Evolutionary conservation across 176 grass and related monocot species (phyloP).

Genomic region (Oryza glumipatula): DNA sequence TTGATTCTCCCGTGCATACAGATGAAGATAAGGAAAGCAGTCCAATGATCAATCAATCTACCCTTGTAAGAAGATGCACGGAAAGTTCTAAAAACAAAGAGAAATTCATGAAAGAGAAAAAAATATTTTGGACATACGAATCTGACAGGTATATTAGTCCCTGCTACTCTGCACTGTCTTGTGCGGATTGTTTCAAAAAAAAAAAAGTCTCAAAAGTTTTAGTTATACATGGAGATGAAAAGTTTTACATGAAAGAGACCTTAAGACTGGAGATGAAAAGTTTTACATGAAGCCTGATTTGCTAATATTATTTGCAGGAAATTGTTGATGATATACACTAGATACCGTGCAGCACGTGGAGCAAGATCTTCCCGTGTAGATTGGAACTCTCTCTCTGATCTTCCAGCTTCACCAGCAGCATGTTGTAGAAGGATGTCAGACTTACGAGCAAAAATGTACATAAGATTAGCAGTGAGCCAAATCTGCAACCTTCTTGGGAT

Average conservation of each 20-base stretch:
- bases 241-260: not conserved
- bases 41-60: not conserved
- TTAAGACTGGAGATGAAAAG: slow-evolving; percentile 1
- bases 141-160: slow-evolving; percentile 71
- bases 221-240: slow-evolving; percentile 23
- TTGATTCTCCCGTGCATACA: not conserved
- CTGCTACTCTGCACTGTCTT: too few species aligned
- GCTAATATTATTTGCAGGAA: slow-evolving; percentile 58
- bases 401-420: slow-evolving; percentile 75
- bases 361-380: slow-evolving; percentile 72
- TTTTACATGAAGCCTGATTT: slow-evolving; percentile 18
- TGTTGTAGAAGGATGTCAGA: slow-evolving; percentile 78
- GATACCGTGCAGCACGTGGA: slow-evolving; percentile 67
- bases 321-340: slow-evolving; percentile 77
- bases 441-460: slow-evolving; percentile 63
- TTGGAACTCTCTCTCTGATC: slow-evolving; percentile 76
- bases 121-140: slow-evolving; percentile 69
- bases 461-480: slow-evolving; percentile 62
- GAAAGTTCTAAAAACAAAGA: too few species aligned
- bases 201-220: not conserved
- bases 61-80: not conserved
- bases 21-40: not conserved
- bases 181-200: too few species aligned
- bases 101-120: slow-evolving; percentile 55
- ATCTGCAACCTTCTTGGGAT: slow-evolving; percentile 76